phyloP scores from a whole-genome alignment of 352 stramenopile genomes.

The Discostella stelligera region DNA sequence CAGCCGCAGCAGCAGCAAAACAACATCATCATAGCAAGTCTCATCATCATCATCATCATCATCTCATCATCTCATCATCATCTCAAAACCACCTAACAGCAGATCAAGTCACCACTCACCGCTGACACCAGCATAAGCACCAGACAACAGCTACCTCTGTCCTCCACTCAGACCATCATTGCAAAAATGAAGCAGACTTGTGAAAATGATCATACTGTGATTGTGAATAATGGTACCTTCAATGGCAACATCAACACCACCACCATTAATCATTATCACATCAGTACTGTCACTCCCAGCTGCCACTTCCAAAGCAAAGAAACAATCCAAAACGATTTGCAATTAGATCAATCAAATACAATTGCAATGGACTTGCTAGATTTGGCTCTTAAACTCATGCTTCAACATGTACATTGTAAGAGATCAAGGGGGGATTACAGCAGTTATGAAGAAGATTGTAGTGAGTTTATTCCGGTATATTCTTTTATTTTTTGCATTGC shows the following conservation, averaged over 20 bases:
- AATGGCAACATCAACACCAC: slow-evolving; percentile 9
- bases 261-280: slow-evolving; percentile 11
- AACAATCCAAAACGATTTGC: slow-evolving; percentile 10
- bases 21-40: slow-evolving; percentile 9
- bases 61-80: slow-evolving; percentile 10
- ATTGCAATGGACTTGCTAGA: slow-evolving; percentile 8
- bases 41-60: slow-evolving; percentile 10
- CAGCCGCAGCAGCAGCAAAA: slow-evolving; percentile 7
- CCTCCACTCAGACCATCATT: slow-evolving; percentile 6
- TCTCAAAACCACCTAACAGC: slow-evolving; percentile 9
- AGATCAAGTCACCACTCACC: slow-evolving; percentile 8
- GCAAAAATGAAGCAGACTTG: slow-evolving; percentile 6
- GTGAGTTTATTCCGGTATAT: slow-evolving; percentile 9
- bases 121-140: slow-evolving; percentile 8
- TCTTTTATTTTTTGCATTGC: slow-evolving; percentile 9
- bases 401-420: slow-evolving; percentile 7
- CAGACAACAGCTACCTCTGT: slow-evolving; percentile 6
- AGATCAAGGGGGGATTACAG: slow-evolving; percentile 6
- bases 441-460: slow-evolving; percentile 8
- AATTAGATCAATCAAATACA: slow-evolving; percentile 11
- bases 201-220: slow-evolving; percentile 9
- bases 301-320: slow-evolving; percentile 9
- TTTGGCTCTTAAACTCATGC: slow-evolving; percentile 6
- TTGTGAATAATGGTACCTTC: slow-evolving; percentile 4
- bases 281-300: slow-evolving; percentile 8